Evolutionary conservation across 441 rosid species (phyloP).

Genomic region (Jatropha multifida): DNA sequence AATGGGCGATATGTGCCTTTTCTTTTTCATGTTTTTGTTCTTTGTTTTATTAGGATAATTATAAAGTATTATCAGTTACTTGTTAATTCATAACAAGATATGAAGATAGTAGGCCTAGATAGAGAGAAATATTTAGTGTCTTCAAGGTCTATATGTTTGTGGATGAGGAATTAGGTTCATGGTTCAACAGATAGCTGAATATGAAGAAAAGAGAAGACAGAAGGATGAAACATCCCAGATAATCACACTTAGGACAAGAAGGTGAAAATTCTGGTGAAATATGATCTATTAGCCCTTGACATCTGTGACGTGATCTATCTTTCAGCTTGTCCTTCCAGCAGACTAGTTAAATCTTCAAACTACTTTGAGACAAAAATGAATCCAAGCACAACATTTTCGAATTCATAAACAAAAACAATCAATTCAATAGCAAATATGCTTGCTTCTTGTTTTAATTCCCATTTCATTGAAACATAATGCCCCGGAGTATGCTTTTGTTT

Average conservation of each 20-base stretch:
- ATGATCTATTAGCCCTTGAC: background rate
- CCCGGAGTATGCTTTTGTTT: background rate
- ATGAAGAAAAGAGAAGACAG: background rate
- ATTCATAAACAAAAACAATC: background rate
- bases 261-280: conserved; percentile 1
- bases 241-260: background rate
- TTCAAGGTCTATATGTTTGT: background rate
- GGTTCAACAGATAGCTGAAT: background rate
- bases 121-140: background rate
- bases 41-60: background rate
- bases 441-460: background rate
- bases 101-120: background rate
- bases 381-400: background rate
- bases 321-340: background rate
- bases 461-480: background rate
- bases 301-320: background rate
- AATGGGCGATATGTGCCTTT: background rate
- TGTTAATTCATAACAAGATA: background rate
- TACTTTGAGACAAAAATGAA: background rate
- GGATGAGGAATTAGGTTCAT: background rate
- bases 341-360: background rate
- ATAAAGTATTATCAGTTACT: background rate
- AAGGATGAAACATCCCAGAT: background rate
- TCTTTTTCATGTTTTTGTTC: background rate
- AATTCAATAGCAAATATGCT: background rate